Conservation (phyloP, 805 yeast species). For the Cyberlindnera samutprakarnensis region DNA sequence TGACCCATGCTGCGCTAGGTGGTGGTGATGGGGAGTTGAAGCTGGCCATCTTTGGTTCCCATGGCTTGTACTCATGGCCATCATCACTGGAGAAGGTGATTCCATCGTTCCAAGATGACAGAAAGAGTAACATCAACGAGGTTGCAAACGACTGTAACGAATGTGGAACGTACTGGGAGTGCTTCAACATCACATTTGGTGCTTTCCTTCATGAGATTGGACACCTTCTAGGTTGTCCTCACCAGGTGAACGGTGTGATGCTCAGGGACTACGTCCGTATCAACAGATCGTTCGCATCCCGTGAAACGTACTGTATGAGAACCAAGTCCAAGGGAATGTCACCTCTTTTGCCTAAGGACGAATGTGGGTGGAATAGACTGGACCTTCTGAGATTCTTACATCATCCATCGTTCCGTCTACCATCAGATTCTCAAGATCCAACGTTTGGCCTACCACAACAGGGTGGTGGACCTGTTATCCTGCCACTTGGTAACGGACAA, state of each 20-base stretch:
- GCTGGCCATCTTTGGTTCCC: constrained; percentile 90
- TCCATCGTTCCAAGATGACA: constrained; percentile 65
- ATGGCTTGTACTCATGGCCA: constrained; percentile 93
- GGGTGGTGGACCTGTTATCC: constrained; percentile 36
- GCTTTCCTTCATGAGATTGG: constrained; percentile 97
- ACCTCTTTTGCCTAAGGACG: constrained; percentile 49
- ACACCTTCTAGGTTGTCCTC: constrained; percentile 86
- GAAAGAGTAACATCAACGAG: constrained; percentile 49
- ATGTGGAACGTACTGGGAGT: constrained; percentile 88
- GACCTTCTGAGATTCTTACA: constrained; percentile 71
- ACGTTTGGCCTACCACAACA: constrained; percentile 22
- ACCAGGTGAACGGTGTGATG: constrained; percentile 88
- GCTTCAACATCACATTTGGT: constrained; percentile 77
- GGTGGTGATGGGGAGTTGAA: constrained; percentile 69
- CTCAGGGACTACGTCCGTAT: constrained; percentile 73
- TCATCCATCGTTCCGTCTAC: constrained; percentile 75
- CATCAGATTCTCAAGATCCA: constrained; percentile 50
- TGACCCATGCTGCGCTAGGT: constrained; percentile 92
- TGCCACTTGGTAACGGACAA: constrained; percentile 37
- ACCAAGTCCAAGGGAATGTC: constrained; percentile 40
- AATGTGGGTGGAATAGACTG: constrained; percentile 82
- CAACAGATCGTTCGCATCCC: constrained; percentile 74
- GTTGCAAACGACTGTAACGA: constrained; percentile 90
- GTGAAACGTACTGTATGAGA: constrained; percentile 52
- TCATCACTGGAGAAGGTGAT: constrained; percentile 62